phyloP scores from a whole-genome alignment of 116 monocot genomes.

The Papilionanthe hybrid region DNA sequence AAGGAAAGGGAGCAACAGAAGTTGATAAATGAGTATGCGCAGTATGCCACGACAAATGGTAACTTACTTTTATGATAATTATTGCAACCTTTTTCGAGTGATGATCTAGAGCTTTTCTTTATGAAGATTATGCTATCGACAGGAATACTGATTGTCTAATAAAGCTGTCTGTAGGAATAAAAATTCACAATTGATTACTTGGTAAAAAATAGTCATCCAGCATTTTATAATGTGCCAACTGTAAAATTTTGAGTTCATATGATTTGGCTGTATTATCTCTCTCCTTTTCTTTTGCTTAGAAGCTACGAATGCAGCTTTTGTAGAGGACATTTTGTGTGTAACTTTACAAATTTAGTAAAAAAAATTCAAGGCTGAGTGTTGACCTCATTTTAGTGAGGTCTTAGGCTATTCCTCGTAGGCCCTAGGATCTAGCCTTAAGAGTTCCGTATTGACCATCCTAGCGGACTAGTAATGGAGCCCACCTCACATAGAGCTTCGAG shows the following conservation, averaged over 20 bases:
- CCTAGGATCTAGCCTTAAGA: too few species aligned
- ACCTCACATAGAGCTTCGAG: too few species aligned
- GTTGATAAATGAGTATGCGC: slow-evolving; percentile 29
- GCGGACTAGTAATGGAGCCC: too few species aligned
- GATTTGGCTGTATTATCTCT: neutral
- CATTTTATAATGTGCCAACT: neutral
- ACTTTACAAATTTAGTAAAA: neutral
- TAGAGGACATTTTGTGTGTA: neutral
- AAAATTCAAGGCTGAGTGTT: too few species aligned
- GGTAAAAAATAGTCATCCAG: neutral
- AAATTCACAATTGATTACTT: neutral
- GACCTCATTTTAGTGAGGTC: too few species aligned
- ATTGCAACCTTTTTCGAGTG: neutral
- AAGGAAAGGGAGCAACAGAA: slow-evolving; percentile 42
- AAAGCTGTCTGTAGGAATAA: neutral
- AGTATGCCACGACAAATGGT: slow-evolving; percentile 47
- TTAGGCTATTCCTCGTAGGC: too few species aligned
- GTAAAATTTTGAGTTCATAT: slow-evolving; percentile 2
- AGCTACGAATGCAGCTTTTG: neutral
- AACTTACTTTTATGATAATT: slow-evolving; percentile 13
- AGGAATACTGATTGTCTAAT: neutral
- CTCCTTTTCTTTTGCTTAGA: neutral
- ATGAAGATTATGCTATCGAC: neutral
- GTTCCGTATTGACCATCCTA: too few species aligned
- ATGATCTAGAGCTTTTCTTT: neutral